Base-by-base conservation (phyloP, 371 early-diverging fungal species). In the Mucor ambiguus region DNA sequence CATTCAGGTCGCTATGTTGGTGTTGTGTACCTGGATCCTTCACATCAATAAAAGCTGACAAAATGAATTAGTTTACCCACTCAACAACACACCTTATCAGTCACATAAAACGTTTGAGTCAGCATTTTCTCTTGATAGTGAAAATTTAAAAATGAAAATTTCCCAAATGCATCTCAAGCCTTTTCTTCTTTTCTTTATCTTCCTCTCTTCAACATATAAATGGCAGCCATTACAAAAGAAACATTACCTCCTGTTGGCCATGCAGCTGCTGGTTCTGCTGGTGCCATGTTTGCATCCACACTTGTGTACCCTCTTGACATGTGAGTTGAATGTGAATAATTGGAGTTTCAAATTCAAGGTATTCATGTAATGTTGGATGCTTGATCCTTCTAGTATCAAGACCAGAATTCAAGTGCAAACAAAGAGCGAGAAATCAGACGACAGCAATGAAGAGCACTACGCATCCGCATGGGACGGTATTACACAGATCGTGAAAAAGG, bases 301-400 rank as follows among this genome's bases (percentile, higher is more conserved):
- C 80, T 93, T 54, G 93, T 93, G 44, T 98, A 96, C 80, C 98
- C 98, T 22, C 87, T 97, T 41, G 98, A 97, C 79, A 94, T 96
- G 96, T 95, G 86, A 84, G 91, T 44, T 44, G 18, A 37, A 14
- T 18, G 18, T 41, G 18, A 41, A 41, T 10, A 1, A 18, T 41
- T 41, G 41, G 41, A 41, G 41, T 41, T 41, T 41, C 6, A 41
- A 41, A 41, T 18, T 41, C 18, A 18, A 16, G 41, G 5, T 41
- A 41, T 41, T 41, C 41, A 41, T 41, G 41, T 41, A 0, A 41
- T 16, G 41, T 14, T 41, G 14, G 11, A 41, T 41, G 41, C 0
- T 41, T 16, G 41, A 41, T 59, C 33, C 10, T 8, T 20, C 2
- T 18, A 95, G 96, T 57, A 90, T 95, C 75, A 97, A 97, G 78